Conservation (phyloP, 768 basidiomycete species). For the Erythrobasidium yunnanense region DNA sequence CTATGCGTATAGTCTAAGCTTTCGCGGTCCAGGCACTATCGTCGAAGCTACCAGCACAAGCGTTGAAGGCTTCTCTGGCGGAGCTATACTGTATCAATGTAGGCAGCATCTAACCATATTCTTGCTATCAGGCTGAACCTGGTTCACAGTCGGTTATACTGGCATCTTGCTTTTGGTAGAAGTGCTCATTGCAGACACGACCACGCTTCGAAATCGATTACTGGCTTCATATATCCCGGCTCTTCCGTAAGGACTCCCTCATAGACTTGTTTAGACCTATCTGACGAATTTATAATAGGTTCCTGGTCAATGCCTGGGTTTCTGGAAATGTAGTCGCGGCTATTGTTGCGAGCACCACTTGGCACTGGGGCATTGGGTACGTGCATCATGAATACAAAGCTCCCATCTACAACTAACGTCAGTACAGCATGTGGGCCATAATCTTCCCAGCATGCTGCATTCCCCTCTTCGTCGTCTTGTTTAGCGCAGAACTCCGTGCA, state of each 20-base stretch:
- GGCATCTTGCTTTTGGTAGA: slow-evolving; percentile 38
- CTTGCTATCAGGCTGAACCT: not conserved
- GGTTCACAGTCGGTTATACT: slow-evolving; percentile 38
- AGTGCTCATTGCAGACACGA: slow-evolving; percentile 40
- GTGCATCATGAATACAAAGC: not conserved
- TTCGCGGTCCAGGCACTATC: slow-evolving; percentile 35
- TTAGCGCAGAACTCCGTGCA: slow-evolving; percentile 34
- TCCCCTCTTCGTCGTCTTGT: slow-evolving; percentile 33
- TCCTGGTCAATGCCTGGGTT: slow-evolving; percentile 42
- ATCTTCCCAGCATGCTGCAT: slow-evolving; percentile 38
- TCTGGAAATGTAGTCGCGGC: slow-evolving; percentile 36
- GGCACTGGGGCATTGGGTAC: slow-evolving; percentile 41
- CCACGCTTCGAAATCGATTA: slow-evolving; percentile 35
- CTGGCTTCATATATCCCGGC: slow-evolving; percentile 41
- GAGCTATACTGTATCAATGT: slow-evolving; percentile 39
- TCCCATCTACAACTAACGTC: not conserved
- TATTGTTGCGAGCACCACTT: slow-evolving; percentile 32
- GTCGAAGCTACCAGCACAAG: slow-evolving; percentile 36
- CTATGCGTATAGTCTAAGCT: not conserved
- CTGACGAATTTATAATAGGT: no score
- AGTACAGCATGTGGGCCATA: slow-evolving; percentile 37
- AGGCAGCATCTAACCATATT: not conserved
- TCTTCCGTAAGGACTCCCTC: slow-evolving; percentile 28
- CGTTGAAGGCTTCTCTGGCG: slow-evolving; percentile 38
- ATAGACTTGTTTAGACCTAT: no score